Conservation (phyloP, 2,329 filamentous ascomycete species). For the Aspergillus latus region DNA sequence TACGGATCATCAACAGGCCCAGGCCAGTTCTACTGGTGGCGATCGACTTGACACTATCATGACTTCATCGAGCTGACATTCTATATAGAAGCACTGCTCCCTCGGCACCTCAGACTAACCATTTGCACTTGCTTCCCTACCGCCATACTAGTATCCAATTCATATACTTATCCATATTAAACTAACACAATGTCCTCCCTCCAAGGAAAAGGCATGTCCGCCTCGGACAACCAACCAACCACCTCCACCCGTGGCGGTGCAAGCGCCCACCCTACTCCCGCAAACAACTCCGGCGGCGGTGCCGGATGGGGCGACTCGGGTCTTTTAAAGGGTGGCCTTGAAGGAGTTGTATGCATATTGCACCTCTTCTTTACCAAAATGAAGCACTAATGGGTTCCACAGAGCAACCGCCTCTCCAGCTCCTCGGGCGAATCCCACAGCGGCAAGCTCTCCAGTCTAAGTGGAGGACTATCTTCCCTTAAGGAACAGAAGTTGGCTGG, state of each 20-base stretch:
- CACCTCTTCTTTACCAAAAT: neutral
- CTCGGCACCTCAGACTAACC: neutral
- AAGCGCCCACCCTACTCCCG: constrained; percentile 30
- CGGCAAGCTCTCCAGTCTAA: neutral
- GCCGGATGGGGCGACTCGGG: constrained; percentile 25
- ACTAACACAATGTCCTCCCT: neutral
- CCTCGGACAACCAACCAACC: constrained; percentile 9
- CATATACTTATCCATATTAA: neutral
- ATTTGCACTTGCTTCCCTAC: neutral
- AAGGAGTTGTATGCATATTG: neutral
- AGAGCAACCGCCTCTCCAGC: constrained; percentile 4
- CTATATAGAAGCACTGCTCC: neutral
- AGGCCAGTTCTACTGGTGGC: neutral
- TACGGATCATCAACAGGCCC: too few species aligned
- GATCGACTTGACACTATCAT: neutral
- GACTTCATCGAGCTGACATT: neutral
- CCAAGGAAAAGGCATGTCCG: neutral
- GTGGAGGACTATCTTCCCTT: neutral
- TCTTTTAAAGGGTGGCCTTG: constrained; percentile 24
- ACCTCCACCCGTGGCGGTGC: constrained; percentile 26
- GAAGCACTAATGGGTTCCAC: neutral
- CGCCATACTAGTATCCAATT: neutral
- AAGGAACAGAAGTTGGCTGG: neutral
- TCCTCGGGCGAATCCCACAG: neutral
- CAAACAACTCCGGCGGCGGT: constrained; percentile 29